A percentile compares a stretch with the other conserved stretches of the same genome.
phyloP scores from a whole-genome alignment of 192 early-diverging fungal genomes.

The Physocladia obscura region DNA sequence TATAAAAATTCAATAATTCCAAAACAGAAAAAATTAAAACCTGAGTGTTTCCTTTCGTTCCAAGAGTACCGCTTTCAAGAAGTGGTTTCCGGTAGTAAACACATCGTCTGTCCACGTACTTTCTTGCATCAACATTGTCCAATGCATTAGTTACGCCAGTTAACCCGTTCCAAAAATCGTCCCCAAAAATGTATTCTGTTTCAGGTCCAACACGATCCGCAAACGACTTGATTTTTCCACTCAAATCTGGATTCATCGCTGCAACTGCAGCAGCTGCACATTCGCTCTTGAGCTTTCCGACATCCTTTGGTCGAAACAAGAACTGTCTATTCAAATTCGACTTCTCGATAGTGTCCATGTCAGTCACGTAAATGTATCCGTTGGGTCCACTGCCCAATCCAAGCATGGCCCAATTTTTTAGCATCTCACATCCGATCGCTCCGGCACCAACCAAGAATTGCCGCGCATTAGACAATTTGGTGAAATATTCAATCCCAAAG shows the following conservation, averaged over 20 bases:
- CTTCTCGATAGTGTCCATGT: slow-evolving; percentile 99
- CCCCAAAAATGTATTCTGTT: slow-evolving; percentile 90
- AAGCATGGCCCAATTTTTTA: slow-evolving; percentile 99
- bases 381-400: slow-evolving; percentile 80
- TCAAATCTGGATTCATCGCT: slow-evolving; percentile 89
- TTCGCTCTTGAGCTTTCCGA: slow-evolving; percentile 87
- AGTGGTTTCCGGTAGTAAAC: slow-evolving; percentile 94
- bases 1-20: neutral
- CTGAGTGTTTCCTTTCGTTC: slow-evolving; percentile 99
- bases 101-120: slow-evolving; percentile 96
- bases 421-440: slow-evolving; percentile 99
- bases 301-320: slow-evolving; percentile 81
- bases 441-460: slow-evolving; percentile 98
- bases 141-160: slow-evolving; percentile 96
- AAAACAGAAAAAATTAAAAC: slow-evolving; percentile 33
- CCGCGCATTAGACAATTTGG: slow-evolving; percentile 77
- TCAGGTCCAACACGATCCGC: slow-evolving; percentile 90
- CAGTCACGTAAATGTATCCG: slow-evolving; percentile 82
- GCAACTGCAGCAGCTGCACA: slow-evolving; percentile 82
- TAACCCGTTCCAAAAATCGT: slow-evolving; percentile 84
- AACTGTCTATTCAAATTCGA: slow-evolving; percentile 99
- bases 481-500: slow-evolving; percentile 90
- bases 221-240: slow-evolving; percentile 67
- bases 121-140: slow-evolving; percentile 96
- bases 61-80: slow-evolving; percentile 95